Evolutionary conservation across 2,329 filamentous ascomycete species (phyloP).

Genomic region (Colletotrichum sp.): DNA sequence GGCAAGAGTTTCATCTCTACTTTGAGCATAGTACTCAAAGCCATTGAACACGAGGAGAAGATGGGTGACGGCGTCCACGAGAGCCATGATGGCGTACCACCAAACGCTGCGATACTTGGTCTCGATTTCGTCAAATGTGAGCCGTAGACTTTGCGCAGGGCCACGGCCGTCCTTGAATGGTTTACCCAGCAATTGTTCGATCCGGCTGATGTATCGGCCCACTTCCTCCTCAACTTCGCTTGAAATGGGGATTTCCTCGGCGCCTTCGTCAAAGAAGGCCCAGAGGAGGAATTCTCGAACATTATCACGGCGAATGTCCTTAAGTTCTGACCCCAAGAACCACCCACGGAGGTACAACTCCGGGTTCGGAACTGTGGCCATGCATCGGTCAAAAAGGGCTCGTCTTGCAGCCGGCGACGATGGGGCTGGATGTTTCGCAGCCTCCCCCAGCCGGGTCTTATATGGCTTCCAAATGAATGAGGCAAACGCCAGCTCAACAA

Average conservation of each 20-base stretch:
- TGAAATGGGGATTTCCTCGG: constrained; percentile 30
- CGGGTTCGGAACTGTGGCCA: constrained; percentile 57
- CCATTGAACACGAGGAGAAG: constrained; percentile 47
- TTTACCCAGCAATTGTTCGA: constrained; percentile 57
- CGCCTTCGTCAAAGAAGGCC: constrained; percentile 64
- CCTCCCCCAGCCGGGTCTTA: constrained; percentile 38
- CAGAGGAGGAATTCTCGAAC: constrained; percentile 70
- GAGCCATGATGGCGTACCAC: constrained; percentile 66
- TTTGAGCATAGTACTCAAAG: constrained; percentile 56
- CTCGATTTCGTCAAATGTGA: constrained; percentile 67
- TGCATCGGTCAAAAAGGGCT: constrained; percentile 61
- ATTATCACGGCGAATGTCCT: constrained; percentile 70
- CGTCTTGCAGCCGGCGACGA: constrained; percentile 52
- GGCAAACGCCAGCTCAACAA: constrained; percentile 47
- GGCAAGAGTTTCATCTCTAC: constrained; percentile 25
- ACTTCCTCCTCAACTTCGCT: constrained; percentile 38
- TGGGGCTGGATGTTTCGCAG: constrained; percentile 44
- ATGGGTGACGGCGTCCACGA: constrained; percentile 58
- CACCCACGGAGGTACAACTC: constrained; percentile 65
- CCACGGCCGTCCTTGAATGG: constrained; percentile 59
- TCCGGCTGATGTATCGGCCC: constrained; percentile 49
- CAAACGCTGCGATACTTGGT: constrained; percentile 64
- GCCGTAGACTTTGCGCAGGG: constrained; percentile 59
- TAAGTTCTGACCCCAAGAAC: constrained; percentile 65
- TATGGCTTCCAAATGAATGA: constrained; percentile 48